Conservation (phyloP, 176 grass and related monocot species). For the Typha latifolia region DNA sequence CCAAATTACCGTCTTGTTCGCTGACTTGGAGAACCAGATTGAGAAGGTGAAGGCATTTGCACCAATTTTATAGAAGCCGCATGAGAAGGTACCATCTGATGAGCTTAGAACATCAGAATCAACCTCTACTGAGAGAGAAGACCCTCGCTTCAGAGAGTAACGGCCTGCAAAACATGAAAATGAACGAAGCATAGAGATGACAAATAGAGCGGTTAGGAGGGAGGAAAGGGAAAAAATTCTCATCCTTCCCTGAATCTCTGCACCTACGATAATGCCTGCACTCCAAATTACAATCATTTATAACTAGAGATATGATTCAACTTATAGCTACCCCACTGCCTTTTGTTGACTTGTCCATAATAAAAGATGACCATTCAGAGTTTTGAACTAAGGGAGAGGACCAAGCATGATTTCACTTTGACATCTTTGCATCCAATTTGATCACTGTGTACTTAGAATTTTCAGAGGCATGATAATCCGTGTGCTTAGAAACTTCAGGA, state of each 20-base stretch:
- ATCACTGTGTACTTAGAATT: too few species aligned
- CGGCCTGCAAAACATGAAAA: not conserved
- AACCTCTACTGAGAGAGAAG: constrained; percentile 19
- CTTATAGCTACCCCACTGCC: too few species aligned
- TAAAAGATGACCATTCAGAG: too few species aligned
- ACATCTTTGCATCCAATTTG: too few species aligned
- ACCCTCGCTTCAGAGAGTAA: constrained; percentile 16
- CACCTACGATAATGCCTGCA: too few species aligned
- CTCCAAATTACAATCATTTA: too few species aligned
- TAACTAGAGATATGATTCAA: too few species aligned
- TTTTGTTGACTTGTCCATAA: too few species aligned
- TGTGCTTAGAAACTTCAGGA: too few species aligned
- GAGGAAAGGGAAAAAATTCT: not conserved
- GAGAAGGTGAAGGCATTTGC: constrained; percentile 35
- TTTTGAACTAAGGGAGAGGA: too few species aligned
- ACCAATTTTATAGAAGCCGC: constrained; percentile 33
- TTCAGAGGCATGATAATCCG: too few species aligned
- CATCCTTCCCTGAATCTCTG: not conserved
- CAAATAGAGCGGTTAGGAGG: constrained; percentile 6
- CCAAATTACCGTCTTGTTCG: constrained; percentile 30
- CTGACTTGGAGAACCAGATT: constrained; percentile 37
- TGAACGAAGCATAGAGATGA: constrained; percentile 14
- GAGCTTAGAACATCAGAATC: constrained; percentile 25
- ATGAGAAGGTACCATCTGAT: constrained; percentile 25
- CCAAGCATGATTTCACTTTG: too few species aligned